A percentile compares a stretch with the other conserved stretches of the same genome.
Evolutionary conservation across 306 rosid genomes (phyloP).

Genomic region (Trichosanthes cucumerina): DNA sequence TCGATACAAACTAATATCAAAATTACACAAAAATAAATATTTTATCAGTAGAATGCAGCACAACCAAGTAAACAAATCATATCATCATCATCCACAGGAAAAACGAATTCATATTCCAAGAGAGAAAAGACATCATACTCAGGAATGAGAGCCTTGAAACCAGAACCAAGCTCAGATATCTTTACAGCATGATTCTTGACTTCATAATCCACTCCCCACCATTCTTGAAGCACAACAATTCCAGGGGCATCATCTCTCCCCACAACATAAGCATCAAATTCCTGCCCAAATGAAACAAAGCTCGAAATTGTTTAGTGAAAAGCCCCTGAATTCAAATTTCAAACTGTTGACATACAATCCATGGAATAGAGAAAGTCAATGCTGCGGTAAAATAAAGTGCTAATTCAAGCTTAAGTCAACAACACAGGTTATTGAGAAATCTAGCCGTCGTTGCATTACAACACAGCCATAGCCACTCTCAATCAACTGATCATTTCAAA

Average conservation of each 20-base stretch:
- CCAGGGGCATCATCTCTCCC: constrained; percentile 88
- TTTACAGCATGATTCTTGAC: constrained; percentile 68
- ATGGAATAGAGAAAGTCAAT: no score
- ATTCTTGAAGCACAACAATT: constrained; percentile 77
- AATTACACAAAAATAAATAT: neutral
- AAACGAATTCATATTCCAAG: neutral
- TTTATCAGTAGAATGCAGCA: constrained; percentile 4
- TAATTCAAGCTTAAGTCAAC: neutral
- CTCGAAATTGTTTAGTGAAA: neutral
- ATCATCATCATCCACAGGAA: neutral
- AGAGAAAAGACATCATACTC: constrained; percentile 35
- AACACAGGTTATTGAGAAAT: neutral
- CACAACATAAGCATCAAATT: constrained; percentile 69
- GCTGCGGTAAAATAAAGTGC: neutral
- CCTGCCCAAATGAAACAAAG: constrained; percentile 28
- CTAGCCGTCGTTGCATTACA: neutral
- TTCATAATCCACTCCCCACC: constrained; percentile 94
- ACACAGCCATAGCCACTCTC: neutral
- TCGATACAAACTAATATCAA: constrained; percentile 38
- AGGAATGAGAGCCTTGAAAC: constrained; percentile 90
- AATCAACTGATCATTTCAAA: neutral
- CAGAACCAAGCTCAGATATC: constrained; percentile 61
- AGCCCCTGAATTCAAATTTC: constrained; percentile 5
- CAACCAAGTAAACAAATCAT: neutral
- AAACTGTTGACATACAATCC: neutral